Evolutionary conservation across 1,139 yeast species (phyloP).

Genomic region (Diutina mesorugosa): DNA sequence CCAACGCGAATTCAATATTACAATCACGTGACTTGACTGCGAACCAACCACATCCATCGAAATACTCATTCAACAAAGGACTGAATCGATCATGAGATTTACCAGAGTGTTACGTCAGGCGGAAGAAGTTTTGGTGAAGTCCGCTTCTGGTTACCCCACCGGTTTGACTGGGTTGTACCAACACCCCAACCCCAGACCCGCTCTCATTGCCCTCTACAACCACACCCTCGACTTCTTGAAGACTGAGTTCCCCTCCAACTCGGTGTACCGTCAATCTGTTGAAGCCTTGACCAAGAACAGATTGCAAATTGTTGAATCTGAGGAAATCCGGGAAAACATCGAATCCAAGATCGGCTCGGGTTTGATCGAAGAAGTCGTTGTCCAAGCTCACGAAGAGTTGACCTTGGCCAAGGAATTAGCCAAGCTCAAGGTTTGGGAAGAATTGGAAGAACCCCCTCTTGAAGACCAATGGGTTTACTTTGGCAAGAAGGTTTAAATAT

Average conservation of each 20-base stretch:
- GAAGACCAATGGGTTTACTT: conserved; percentile 66
- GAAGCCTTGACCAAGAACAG: conserved; percentile 64
- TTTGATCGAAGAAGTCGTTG: conserved; percentile 66
- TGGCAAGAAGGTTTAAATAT: conserved; percentile 8
- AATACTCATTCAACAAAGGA: neutral
- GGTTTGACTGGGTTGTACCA: conserved; percentile 70
- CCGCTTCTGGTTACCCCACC: conserved; percentile 64
- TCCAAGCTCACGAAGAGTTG: conserved; percentile 78
- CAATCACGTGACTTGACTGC: conserved; percentile 1
- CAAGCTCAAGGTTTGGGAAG: conserved; percentile 56
- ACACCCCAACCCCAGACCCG: conserved; percentile 81
- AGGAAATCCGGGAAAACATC: conserved; percentile 53
- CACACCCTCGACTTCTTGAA: conserved; percentile 52
- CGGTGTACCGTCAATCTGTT: conserved; percentile 67
- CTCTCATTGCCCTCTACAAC: conserved; percentile 56
- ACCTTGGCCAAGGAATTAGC: conserved; percentile 57
- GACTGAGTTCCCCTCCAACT: conserved; percentile 51
- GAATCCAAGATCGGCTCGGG: conserved; percentile 75
- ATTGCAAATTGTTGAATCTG: conserved; percentile 49
- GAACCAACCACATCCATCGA: conserved; percentile 2
- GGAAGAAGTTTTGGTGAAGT: conserved; percentile 48
- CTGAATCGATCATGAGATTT: conserved; percentile 21
- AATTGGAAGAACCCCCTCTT: conserved; percentile 54
- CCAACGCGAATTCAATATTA: neutral
- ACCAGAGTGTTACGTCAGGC: conserved; percentile 35